These are phyloP conservation scores for Metschnikowia lochheadii DNA, from an alignment of 805 yeast genomes.

Conservation along the genomic window DNA sequence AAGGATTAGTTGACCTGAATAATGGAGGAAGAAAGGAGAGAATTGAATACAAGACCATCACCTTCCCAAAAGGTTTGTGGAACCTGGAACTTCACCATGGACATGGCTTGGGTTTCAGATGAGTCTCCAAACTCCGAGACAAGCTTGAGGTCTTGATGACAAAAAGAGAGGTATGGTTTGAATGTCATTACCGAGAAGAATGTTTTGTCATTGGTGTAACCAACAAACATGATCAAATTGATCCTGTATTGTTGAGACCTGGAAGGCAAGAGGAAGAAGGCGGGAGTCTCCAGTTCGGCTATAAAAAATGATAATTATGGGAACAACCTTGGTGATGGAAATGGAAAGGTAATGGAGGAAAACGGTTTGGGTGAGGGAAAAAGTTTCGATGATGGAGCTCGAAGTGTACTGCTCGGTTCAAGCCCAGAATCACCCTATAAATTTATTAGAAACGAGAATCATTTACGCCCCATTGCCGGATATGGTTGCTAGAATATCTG, in stretches of 20 bases:
- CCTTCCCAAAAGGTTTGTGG: slow-evolving; percentile 17
- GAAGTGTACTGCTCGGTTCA: too few relatives aligned
- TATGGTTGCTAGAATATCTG: slow-evolving; percentile 88
- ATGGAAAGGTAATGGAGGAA: too few relatives aligned
- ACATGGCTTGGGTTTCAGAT: slow-evolving; percentile 43
- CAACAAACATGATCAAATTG: slow-evolving; percentile 98
- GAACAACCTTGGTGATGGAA: too few relatives aligned
- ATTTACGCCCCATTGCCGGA: slow-evolving; percentile 98
- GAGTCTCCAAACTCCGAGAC: slow-evolving; percentile 41
- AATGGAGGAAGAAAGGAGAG: slow-evolving; percentile 61
- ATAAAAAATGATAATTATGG: too few relatives aligned
- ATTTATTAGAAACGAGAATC: too few relatives aligned
- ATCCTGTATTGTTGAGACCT: slow-evolving; percentile 97
- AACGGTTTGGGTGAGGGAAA: too few relatives aligned
- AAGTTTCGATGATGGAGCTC: too few relatives aligned
- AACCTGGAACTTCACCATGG: slow-evolving; percentile 51
- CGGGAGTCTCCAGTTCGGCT: too few relatives aligned
- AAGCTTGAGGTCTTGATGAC: slow-evolving; percentile 53
- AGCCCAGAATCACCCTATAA: too few relatives aligned
- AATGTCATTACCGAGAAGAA: slow-evolving; percentile 84
- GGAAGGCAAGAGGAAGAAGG: slow-evolving; percentile 75
- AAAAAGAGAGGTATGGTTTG: slow-evolving; percentile 96
- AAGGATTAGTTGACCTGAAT: slow-evolving; percentile 66
- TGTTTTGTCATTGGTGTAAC: slow-evolving; percentile 99
- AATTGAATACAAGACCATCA: slow-evolving; percentile 40